Percentiles rank a stretch among this genome's conserved stretches.
These are phyloP conservation scores for Pseudofabraea citricarpa DNA, from an alignment of 2,329 filamentous ascomycete genomes.

Conservation along the genomic window DNA sequence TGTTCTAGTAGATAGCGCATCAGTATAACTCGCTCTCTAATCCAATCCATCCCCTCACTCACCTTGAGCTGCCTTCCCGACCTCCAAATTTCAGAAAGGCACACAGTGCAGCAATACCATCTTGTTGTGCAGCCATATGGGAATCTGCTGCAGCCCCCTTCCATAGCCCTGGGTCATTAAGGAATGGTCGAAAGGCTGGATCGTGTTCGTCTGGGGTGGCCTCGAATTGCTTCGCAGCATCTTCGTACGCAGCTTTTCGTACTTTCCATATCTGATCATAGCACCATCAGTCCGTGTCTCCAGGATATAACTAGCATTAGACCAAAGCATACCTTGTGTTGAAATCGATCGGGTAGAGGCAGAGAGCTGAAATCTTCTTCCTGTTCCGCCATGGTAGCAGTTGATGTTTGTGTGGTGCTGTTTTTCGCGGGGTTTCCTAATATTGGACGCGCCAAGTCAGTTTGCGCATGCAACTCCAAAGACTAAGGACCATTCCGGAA, in stretches of 20 bases:
- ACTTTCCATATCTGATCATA: constrained; percentile 80
- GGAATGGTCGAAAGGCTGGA: constrained; percentile 80
- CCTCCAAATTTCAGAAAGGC: constrained; percentile 91
- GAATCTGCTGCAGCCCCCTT: constrained; percentile 90
- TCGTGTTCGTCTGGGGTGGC: constrained; percentile 79
- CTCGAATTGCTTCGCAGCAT: constrained; percentile 82
- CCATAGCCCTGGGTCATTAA: constrained; percentile 81
- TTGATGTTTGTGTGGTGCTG: constrained; percentile 11
- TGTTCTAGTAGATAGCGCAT: constrained; percentile 47
- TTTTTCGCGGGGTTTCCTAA: constrained; percentile 5
- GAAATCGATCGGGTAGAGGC: constrained; percentile 73
- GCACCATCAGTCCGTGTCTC: constrained; percentile 11
- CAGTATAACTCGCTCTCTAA: too few relatives aligned
- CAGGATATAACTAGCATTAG: background rate
- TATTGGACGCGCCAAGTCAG: constrained; percentile 23
- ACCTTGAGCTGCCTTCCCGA: constrained; percentile 69
- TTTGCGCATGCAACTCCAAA: constrained; percentile 12
- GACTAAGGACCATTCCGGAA: background rate
- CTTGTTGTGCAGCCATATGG: constrained; percentile 94
- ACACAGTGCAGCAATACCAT: constrained; percentile 82
- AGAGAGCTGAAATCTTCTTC: constrained; percentile 81
- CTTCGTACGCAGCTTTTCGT: constrained; percentile 90
- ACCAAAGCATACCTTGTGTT: constrained; percentile 60
- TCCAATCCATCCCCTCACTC: too few relatives aligned
- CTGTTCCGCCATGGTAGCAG: constrained; percentile 64